phyloP scores from a whole-genome alignment of 2,329 filamentous ascomycete species.

The Cercospora janseana region DNA sequence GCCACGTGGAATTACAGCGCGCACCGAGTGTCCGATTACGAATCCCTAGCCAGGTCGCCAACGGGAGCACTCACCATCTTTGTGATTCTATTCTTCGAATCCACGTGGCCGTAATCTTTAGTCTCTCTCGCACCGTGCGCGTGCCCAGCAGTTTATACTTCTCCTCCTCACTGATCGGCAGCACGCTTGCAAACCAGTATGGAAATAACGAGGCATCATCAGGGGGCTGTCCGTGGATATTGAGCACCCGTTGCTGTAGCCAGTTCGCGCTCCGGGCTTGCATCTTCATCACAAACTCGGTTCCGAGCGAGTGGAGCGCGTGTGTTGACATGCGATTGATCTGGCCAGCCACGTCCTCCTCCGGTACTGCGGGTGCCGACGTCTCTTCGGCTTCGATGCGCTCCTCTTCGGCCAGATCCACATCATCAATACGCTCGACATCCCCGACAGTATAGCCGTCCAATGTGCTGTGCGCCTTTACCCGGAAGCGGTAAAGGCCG shows the following conservation, averaged over 20 bases:
- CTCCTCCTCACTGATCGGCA: slow-evolving; percentile 73
- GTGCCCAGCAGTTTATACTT: slow-evolving; percentile 75
- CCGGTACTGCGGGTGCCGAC: slow-evolving; percentile 29
- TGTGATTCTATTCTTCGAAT: slow-evolving; percentile 68
- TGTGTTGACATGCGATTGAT: slow-evolving; percentile 66
- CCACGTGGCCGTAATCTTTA: slow-evolving; percentile 83
- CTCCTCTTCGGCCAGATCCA: slow-evolving; percentile 79
- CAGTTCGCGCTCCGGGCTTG: slow-evolving; percentile 67
- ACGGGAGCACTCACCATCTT: slow-evolving; percentile 65
- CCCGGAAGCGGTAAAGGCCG: slow-evolving; percentile 73
- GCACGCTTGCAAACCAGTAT: slow-evolving; percentile 84
- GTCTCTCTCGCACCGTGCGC: slow-evolving; percentile 71
- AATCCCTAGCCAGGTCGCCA: slow-evolving; percentile 2
- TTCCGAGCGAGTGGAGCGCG: slow-evolving; percentile 63
- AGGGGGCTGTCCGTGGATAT: slow-evolving; percentile 74
- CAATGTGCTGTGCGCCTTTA: slow-evolving; percentile 61
- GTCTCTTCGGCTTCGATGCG: slow-evolving; percentile 69
- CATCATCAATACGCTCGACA: slow-evolving; percentile 74
- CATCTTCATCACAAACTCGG: slow-evolving; percentile 68
- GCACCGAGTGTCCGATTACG: not conserved
- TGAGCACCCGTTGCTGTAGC: slow-evolving; percentile 69
- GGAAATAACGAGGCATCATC: slow-evolving; percentile 74
- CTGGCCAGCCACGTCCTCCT: slow-evolving; percentile 36
- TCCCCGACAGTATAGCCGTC: slow-evolving; percentile 79
- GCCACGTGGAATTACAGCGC: slow-evolving; percentile 1